These are phyloP conservation scores for Mortierella sp. DNA, from an alignment of 371 early-diverging fungal species.

Conservation along the genomic window DNA sequence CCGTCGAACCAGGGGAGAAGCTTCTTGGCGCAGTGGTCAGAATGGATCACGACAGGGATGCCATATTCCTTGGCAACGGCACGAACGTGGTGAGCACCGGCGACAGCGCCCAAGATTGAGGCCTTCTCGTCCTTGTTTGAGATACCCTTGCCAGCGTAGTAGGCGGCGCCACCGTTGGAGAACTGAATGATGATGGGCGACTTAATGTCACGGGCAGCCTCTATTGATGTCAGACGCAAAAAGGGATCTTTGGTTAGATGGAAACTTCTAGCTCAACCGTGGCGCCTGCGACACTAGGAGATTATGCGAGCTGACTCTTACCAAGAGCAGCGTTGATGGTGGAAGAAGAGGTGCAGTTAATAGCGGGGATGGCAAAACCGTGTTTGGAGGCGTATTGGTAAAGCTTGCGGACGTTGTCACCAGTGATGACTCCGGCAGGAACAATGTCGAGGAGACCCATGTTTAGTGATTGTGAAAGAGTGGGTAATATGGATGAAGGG, in stretches of 20 bases:
- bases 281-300: no score
- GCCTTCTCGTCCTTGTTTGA: slow-evolving; percentile 85
- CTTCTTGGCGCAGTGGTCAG: slow-evolving; percentile 93
- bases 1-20: slow-evolving; percentile 92
- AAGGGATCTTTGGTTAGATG: no score
- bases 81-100: slow-evolving; percentile 87
- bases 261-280: no score
- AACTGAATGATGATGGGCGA: slow-evolving; percentile 89
- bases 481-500: background rate
- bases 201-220: slow-evolving; percentile 88
- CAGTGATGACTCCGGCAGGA: slow-evolving; percentile 87
- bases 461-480: slow-evolving; percentile 22
- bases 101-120: slow-evolving; percentile 84
- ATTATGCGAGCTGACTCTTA: background rate
- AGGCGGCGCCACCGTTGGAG: slow-evolving; percentile 87
- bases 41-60: slow-evolving; percentile 84
- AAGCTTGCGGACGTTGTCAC: slow-evolving; percentile 83
- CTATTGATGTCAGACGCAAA: slow-evolving; percentile 26
- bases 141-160: slow-evolving; percentile 87
- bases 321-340: slow-evolving; percentile 83
- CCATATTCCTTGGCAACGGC: slow-evolving; percentile 86
- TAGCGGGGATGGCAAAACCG: slow-evolving; percentile 87
- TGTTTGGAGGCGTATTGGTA: slow-evolving; percentile 82
- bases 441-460: slow-evolving; percentile 81
- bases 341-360: slow-evolving; percentile 90